phyloP scores from a whole-genome alignment of 83 land plant species.

The Isoetes engelmannii region DNA sequence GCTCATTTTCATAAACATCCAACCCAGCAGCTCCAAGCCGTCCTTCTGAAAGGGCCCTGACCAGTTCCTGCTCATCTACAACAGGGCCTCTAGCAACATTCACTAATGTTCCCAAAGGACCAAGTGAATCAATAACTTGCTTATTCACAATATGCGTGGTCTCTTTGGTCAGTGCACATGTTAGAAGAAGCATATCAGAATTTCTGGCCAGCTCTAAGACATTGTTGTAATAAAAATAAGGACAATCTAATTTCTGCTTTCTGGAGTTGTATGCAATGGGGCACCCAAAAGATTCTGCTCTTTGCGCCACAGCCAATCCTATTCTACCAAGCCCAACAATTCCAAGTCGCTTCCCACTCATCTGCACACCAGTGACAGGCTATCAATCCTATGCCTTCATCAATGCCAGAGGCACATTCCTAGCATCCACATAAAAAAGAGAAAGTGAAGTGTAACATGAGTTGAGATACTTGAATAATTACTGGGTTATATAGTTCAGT shows the following conservation, averaged over 20 bases:
- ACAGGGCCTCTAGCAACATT: slow-evolving; percentile 73
- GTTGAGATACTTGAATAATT: too few relatives aligned
- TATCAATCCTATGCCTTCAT: too few relatives aligned
- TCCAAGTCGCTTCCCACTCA: slow-evolving; percentile 76
- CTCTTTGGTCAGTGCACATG: slow-evolving; percentile 57
- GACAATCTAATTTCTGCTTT: slow-evolving; percentile 40
- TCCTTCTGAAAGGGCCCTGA: slow-evolving; percentile 60
- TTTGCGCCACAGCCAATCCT: slow-evolving; percentile 76
- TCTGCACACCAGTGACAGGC: too few relatives aligned
- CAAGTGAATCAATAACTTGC: slow-evolving; percentile 67
- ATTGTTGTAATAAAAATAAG: slow-evolving; percentile 48
- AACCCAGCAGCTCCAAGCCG: slow-evolving; percentile 81
- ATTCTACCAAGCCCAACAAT: slow-evolving; percentile 87
- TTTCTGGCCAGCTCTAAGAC: slow-evolving; percentile 55
- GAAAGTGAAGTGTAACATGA: too few relatives aligned
- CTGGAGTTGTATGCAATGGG: slow-evolving; percentile 56
- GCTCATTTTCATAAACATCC: slow-evolving; percentile 81
- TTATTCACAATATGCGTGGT: slow-evolving; percentile 62
- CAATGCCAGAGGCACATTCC: too few relatives aligned
- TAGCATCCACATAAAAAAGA: too few relatives aligned
- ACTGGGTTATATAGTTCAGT: too few relatives aligned
- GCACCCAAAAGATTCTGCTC: slow-evolving; percentile 70
- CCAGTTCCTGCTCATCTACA: slow-evolving; percentile 70
- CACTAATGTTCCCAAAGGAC: slow-evolving; percentile 46
- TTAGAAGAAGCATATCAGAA: slow-evolving; percentile 47